phyloP scores from a whole-genome alignment of 164 flowering plant genomes.

The Paratinospora sagittata region DNA sequence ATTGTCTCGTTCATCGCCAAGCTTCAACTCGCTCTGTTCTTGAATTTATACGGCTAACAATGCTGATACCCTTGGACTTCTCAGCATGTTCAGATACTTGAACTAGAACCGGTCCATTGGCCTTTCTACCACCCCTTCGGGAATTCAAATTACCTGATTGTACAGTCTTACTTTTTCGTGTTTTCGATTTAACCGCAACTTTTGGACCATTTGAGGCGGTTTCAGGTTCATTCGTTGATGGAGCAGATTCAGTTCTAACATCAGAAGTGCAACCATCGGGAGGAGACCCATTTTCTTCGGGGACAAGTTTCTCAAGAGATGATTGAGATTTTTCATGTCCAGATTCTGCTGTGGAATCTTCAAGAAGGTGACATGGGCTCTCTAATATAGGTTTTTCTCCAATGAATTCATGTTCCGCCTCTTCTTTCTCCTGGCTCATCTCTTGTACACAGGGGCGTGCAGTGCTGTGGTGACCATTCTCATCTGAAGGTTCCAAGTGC shows the following conservation, averaged over 20 bases:
- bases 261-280: constrained; percentile 17
- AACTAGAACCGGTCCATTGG: constrained; percentile 18
- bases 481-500: constrained; percentile 45
- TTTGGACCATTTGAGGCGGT: constrained; percentile 5
- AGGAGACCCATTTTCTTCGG: constrained; percentile 29
- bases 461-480: constrained; percentile 46
- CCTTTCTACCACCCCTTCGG: constrained; percentile 22
- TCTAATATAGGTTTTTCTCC: constrained; percentile 29
- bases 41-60: constrained; percentile 48
- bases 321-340: constrained; percentile 13
- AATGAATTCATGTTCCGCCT: constrained; percentile 23
- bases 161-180: constrained; percentile 19
- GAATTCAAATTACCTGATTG: constrained; percentile 30
- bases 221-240: constrained; percentile 6
- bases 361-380: constrained; percentile 16
- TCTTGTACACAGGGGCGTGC: constrained; percentile 27
- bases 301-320: constrained; percentile 19
- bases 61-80: constrained; percentile 41
- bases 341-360: constrained; percentile 15
- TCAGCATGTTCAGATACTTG: constrained; percentile 22
- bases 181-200: constrained; percentile 3
- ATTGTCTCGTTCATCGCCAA: constrained; percentile 48
- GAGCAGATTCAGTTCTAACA: constrained; percentile 18
- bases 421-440: constrained; percentile 25
- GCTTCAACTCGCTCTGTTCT: constrained; percentile 65